Evolutionary conservation across 495 filamentous ascomycete genomes (phyloP), one percentile per base, ranked within the genome.

Genomic region (Penicillium flavigenum): DNA sequence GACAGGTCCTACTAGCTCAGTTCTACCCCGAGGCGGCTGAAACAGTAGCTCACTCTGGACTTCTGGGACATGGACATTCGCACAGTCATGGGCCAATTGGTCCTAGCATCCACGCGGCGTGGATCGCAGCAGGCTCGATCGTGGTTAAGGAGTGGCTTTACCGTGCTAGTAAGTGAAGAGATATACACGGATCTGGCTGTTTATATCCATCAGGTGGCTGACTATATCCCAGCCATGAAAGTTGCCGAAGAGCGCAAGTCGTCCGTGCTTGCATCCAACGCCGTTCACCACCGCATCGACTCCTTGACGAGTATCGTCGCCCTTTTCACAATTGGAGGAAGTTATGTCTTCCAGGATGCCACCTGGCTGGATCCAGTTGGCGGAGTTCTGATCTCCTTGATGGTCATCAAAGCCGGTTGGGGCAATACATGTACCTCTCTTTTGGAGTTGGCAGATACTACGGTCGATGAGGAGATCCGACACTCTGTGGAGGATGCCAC

Each of bases 141-240:
- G 72, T 89, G 2, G 76, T 96, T 52, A 98, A 98, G 76, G 94
- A 98, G 70, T 98, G 92, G 89, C 76, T 98, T 27, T 98, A 98
- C 68, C 87, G 88, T 79, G 89, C 92, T 45, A 98, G 93, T 95
- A 85, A 78, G 91, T 80, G 43, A 43, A 34, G 11, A n/a, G 31
- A n/a, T 27, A 20, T 38, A n/a, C 19, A 39, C 11, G 20, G 36
- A 20, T 20, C 4, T 42, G 17, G 17, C 5, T 1, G 22, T 53
- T 17, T 17, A 3, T 39, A 34, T 47, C 20, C 54, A 16, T 58
- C 51, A 54, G 38, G 41, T 49, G 43, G 71, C 54, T 59, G 46
- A 51, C 54, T n/a, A 8, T 31, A 53, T 36, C 54, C 63, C 60
- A 96, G 92, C 92, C 31, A 95, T 98, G 86, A 97, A 96, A 80